Base-by-base conservation (phyloP, 495 filamentous ascomycete genomes). In the Neurospora sp. region DNA sequence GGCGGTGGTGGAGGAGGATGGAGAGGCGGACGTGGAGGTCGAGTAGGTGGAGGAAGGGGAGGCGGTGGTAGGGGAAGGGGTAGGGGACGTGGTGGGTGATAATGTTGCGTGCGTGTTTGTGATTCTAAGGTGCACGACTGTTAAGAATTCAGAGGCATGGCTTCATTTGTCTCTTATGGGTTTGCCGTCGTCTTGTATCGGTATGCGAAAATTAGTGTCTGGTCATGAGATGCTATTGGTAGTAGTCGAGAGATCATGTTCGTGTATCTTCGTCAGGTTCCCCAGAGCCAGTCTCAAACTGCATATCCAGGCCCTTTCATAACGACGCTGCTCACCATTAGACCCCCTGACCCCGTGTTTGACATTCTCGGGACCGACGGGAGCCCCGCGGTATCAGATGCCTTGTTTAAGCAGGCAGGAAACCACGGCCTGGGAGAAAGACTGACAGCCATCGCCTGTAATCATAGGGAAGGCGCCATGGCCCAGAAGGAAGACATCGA, bases 1-100 rank as follows among this genome's bases (percentile, higher is more conserved):
- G 71, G 81, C 8, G 74, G 83, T 31, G 75, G 83, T 9, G 73
- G 84, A n/a, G 76, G 84, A n/a, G 73, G 79, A n/a, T 71, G 79
- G 9, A 76, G 82, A 19, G 81, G 78, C 36, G 70, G 81, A 9
- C 83, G 76, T 75, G 79, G 78, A 73, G 79, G 77, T 40, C 71
- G 76, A 54, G 72, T 76, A 70, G 72, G 76, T 66, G 69, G 72
- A n/a, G 70, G 77, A 69, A 17, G 76, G n/a, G 71, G 73, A 31
- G 69, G 72, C 48, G 75, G 76, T 21, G 48, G 73, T 13, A 71
- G 77, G n/a, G 70, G 76, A 5, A 72, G 78, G 3, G 39, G 74
- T 11, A 31, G 74, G 21, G 54, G 73, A 62, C 54, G 54, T 8
- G 54, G 54, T 3, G 24, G 54, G 19, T 62, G 54, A 28, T 34